Percentiles rank a stretch among this genome's conserved stretches.
These are phyloP conservation scores for Skeletonema potamos DNA, from an alignment of 108 stramenopile genomes.

Conservation along the genomic window DNA sequence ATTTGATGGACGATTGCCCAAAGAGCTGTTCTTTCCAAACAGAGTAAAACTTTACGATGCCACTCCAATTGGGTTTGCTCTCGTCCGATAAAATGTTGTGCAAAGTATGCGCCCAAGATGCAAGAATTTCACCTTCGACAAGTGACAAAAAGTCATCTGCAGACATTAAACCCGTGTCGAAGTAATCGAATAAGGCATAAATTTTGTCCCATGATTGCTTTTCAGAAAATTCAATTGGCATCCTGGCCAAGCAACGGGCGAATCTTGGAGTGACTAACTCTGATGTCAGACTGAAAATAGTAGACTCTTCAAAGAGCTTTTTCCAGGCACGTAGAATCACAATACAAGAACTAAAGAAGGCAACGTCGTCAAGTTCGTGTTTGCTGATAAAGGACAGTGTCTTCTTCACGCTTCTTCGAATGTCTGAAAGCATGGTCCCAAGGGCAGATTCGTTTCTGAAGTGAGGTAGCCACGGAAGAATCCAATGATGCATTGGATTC, in stretches of 20 bases:
- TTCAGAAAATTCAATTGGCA: conserved; percentile 12
- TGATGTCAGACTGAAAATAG: conserved; percentile 54
- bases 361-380: conserved; percentile 32
- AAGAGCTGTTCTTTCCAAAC: conserved; percentile 59
- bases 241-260: conserved; percentile 41
- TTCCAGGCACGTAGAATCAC: conserved; percentile 59
- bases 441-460: conserved; percentile 55
- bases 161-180: conserved; percentile 51
- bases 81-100: conserved; percentile 20
- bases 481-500: conserved; percentile 64
- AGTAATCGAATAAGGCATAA: conserved; percentile 39
- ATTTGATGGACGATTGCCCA: background rate
- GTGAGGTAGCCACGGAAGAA: conserved; percentile 82
- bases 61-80: conserved; percentile 3
- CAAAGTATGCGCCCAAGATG: conserved; percentile 47
- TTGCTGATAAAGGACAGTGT: conserved; percentile 53
- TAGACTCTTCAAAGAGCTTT: conserved; percentile 42
- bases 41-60: conserved; percentile 45
- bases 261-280: conserved; percentile 54
- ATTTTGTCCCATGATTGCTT: conserved; percentile 48
- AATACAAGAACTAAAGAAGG: conserved; percentile 43
- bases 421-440: conserved; percentile 58
- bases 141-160: conserved; percentile 66
- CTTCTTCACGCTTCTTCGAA: conserved; percentile 57
- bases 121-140: conserved; percentile 72